Evolutionary conservation across 2,329 filamentous ascomycete species (phyloP), one percentile per base, ranked within the genome.

Genomic region (Alternaria sp.): DNA sequence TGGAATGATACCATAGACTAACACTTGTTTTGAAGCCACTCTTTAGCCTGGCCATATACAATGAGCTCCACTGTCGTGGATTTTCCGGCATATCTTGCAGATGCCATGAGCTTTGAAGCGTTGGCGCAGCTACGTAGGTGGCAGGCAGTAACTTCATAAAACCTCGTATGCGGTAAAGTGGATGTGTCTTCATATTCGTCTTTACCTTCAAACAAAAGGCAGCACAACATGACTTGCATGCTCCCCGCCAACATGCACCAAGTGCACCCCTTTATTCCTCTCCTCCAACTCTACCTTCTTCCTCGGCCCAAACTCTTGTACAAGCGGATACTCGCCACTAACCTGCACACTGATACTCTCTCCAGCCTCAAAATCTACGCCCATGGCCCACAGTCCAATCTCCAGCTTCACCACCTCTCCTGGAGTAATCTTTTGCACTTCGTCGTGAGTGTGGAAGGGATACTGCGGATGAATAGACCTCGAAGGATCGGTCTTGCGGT

Each of bases 301-400:
- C 20, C 42, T 39, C 3, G 43, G 46, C 14, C 43, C 47, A 54
- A 63, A 63, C 20, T 67, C 63, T 20, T 54, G 34, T 16, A 65
- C 34, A 4, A 57, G 32, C 26, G 59, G 51, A 43, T 67, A 57
- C 22, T 63, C 51, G 1, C 65, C 57, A 30, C 43, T 51, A 22
- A 63, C 42, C 34, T 54, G 43, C 9, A 65, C 39, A 16, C 39
- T 36, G 5, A 67, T 47, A 2, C 42, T 34, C 49, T 66, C 59
- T n/a, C 58, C 63, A 34, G 58, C 78, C 5, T 83, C 80, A 59
- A 80, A 84, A 22, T 82, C 77, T 0, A 82, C 74, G 0, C 82
- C 81, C 72, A 80, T 78, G 0, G 54, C 56, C 56, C 62, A 65
- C 3, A 63, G 11, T 1, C 58, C 53, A 46, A 66, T 83, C 7